Evolutionary conservation across 2,329 filamentous ascomycete genomes (phyloP), one percentile per base, ranked within the genome.

Genomic region (Alternaria ventricosa): DNA sequence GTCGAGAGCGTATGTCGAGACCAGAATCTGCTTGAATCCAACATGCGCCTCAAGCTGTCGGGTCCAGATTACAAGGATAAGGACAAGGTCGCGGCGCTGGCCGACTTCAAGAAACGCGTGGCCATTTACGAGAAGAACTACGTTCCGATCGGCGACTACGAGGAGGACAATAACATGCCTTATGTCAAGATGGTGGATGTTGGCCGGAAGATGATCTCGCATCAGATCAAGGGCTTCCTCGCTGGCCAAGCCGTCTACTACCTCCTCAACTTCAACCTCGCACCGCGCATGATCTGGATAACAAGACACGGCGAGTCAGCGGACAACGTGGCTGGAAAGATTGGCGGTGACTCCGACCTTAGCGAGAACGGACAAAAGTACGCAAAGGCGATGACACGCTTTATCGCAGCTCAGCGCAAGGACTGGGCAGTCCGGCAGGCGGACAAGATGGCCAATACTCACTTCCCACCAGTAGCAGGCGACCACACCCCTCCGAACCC

Each of bases 131-230:
- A 97, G 79, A 96, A 94, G 75, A 94, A 93, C 15, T 99, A 99
- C 75, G 90, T 95, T 7, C 92, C 96, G 1, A 85, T 99, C 1
- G 96, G 96, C 30, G 88, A 94, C 45, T 96, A 93, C 67, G 96
- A 99, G 78, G 96, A 99, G 81, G 87, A 91, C 22, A 87, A 96
- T 75, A 90, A 94, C 72, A 91, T 97, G 87, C 92, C 96, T 64
- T 99, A 97, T 77, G 96, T 99, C 67, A 93, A 93, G 84, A 97
- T 98, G 92, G 93, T 98, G 68, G 96, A 99, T 79, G 96, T 99
- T 3, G 96, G 96, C 45, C 89, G 95, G 65, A 99, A 99, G 81
- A 87, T 98, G 64, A 89, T 98, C 46, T 92, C 95, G 50, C 92
- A 97, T 78, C 92, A 96, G 66, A 89, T 97, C 64, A 91, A 91